A percentile compares a stretch with the other conserved stretches of the same genome.
These are phyloP conservation scores for Chrysoporthe deuterocubensis DNA, from an alignment of 2,329 filamentous ascomycete species.

Conservation along the genomic window DNA sequence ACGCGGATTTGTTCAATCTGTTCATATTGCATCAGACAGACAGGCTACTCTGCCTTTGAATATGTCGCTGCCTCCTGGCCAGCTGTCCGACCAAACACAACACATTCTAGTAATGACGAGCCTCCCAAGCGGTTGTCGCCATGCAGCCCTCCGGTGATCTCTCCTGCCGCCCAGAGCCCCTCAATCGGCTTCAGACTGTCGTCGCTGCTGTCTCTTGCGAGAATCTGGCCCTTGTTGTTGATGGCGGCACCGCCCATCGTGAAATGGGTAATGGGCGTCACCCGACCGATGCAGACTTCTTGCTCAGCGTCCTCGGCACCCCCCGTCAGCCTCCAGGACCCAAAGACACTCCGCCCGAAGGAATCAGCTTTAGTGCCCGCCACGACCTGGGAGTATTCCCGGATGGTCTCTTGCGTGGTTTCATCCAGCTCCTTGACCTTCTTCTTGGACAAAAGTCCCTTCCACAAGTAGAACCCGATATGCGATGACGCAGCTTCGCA, in stretches of 20 bases:
- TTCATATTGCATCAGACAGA: neutral
- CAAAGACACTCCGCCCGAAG: conserved; percentile 56
- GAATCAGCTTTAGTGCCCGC: conserved; percentile 44
- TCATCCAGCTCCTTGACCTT: conserved; percentile 55
- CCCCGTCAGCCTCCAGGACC: conserved; percentile 55
- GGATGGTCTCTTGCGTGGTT: conserved; percentile 46
- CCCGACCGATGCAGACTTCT: conserved; percentile 59
- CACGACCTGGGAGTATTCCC: conserved; percentile 53
- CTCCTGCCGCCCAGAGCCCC: conserved; percentile 66
- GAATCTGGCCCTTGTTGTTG: conserved; percentile 55
- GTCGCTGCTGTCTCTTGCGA: conserved; percentile 43
- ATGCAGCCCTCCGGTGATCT: conserved; percentile 69
- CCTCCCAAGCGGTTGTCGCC: conserved; percentile 98
- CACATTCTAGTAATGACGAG: conserved; percentile 95
- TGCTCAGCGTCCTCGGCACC: conserved; percentile 52
- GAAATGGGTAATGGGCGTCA: conserved; percentile 68
- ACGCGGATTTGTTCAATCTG: neutral
- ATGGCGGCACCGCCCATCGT: conserved; percentile 69
- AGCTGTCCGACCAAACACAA: conserved; percentile 70
- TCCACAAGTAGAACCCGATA: conserved; percentile 66
- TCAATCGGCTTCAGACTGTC: conserved; percentile 48
- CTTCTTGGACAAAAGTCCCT: conserved; percentile 61
- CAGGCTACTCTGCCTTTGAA: neutral
- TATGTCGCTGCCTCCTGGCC: conserved; percentile 49
- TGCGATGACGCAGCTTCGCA: conserved; percentile 57